phyloP scores from a whole-genome alignment of 73 alveolate genomes.

The Paraurostyla sp. region DNA sequence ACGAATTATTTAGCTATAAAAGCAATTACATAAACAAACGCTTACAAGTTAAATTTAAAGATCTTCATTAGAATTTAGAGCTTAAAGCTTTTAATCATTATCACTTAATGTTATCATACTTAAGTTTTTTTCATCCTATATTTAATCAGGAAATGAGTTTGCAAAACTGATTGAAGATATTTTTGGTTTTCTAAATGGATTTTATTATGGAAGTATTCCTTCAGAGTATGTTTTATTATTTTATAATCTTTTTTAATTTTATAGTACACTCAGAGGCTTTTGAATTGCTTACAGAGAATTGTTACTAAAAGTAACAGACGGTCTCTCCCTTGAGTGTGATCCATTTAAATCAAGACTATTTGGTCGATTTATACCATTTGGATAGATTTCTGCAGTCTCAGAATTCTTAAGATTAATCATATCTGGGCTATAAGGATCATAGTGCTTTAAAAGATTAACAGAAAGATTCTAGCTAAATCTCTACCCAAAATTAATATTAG shows the following conservation, averaged over 20 bases:
- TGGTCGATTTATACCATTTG: conserved; percentile 4
- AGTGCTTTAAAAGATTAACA: background rate
- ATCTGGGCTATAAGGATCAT: conserved; percentile 32
- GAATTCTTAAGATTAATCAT: background rate
- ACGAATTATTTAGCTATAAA: too few species aligned
- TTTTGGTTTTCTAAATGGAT: background rate
- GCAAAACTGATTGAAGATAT: background rate
- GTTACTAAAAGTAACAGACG: background rate
- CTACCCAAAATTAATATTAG: background rate
- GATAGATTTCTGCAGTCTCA: background rate
- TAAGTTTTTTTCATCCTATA: background rate
- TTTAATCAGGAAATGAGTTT: background rate
- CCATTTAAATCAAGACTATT: conserved; percentile 20
- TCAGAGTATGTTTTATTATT: background rate
- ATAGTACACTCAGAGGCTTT: background rate
- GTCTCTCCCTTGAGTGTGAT: conserved; percentile 40
- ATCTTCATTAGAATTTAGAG: too few species aligned
- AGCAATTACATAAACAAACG: too few species aligned
- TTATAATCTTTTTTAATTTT: background rate
- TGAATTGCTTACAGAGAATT: background rate
- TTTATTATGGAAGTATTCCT: background rate
- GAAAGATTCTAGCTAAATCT: background rate
- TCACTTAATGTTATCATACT: background rate
- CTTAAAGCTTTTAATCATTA: too few species aligned
- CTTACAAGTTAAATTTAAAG: too few species aligned